Evolutionary conservation across 1,284 basidiomycete species (phyloP).

Genomic region (Ustilago sp.): DNA sequence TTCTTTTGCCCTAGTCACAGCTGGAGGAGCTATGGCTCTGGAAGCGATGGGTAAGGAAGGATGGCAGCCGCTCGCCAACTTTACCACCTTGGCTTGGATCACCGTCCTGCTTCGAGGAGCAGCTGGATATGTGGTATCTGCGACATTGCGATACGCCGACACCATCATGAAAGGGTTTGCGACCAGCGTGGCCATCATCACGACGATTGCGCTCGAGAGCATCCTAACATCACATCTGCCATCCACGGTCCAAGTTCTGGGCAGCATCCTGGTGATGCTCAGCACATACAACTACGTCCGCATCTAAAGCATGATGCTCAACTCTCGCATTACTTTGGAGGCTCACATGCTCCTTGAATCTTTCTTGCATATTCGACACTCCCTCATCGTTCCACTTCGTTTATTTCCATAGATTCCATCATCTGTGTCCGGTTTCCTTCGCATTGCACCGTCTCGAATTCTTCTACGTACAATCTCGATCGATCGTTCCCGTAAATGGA

Average conservation of each 20-base stretch:
- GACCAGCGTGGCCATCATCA: conserved; percentile 42
- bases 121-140: conserved; percentile 37
- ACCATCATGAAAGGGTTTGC: conserved; percentile 50
- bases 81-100: conserved; percentile 32
- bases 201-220: conserved; percentile 38
- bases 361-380: neutral
- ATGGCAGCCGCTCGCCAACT: conserved; percentile 29
- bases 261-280: conserved; percentile 26
- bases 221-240: conserved; percentile 17
- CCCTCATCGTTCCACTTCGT: neutral
- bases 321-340: neutral
- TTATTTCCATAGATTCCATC: neutral
- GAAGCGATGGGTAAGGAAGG: conserved; percentile 12
- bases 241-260: conserved; percentile 20
- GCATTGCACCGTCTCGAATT: no score
- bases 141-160: conserved; percentile 43
- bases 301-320: conserved; percentile 4
- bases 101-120: conserved; percentile 34
- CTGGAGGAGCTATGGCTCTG: conserved; percentile 20
- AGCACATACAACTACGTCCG: conserved; percentile 42
- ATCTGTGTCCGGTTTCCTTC: neutral
- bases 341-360: no score
- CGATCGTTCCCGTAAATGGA: no score
- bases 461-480: no score
- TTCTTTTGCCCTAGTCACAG: conserved; percentile 27